These are phyloP conservation scores for Akebia trifoliata DNA, from an alignment of 164 flowering plant genomes.

Conservation along the genomic window DNA sequence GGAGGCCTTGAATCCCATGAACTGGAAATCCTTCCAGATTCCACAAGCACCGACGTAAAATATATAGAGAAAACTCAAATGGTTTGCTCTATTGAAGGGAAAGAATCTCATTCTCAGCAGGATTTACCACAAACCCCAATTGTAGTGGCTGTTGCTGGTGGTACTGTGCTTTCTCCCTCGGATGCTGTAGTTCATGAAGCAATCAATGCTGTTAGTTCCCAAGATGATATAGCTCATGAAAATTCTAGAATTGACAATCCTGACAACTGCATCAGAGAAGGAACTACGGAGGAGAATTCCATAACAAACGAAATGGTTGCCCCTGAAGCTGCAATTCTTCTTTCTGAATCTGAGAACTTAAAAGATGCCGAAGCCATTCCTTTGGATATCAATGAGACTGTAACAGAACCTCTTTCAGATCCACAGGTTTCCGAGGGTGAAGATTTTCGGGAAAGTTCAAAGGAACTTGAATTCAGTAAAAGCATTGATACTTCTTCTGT, in stretches of 20 bases:
- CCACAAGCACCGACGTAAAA: not conserved
- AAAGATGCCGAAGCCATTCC: not conserved
- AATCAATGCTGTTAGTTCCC: not conserved
- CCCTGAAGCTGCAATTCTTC: conserved; percentile 14
- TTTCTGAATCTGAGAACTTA: conserved; percentile 2
- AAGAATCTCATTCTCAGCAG: conserved; percentile 11
- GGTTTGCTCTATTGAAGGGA: conserved; percentile 14
- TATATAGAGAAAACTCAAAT: conserved; percentile 1
- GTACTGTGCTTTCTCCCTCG: conserved; percentile 6
- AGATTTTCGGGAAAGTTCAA: conserved; percentile 9
- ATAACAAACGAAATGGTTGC: not conserved
- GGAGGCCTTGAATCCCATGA: conserved; percentile 10
- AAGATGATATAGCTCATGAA: conserved; percentile 3
- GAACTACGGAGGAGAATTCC: conserved; percentile 5
- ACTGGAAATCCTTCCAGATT: conserved; percentile 8
- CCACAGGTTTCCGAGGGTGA: conserved; percentile 2
- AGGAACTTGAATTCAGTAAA: conserved; percentile 14
- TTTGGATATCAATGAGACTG: conserved; percentile 1
- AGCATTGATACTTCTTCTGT: not conserved
- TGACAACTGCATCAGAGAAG: conserved; percentile 7
- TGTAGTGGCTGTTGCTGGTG: not conserved
- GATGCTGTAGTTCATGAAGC: conserved; percentile 12
- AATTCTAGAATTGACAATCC: conserved; percentile 10
- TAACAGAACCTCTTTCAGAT: conserved; percentile 2
- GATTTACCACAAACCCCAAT: conserved; percentile 10